Conservation (phyloP, 2,329 filamentous ascomycete species). For the Diaporthe sp. region DNA sequence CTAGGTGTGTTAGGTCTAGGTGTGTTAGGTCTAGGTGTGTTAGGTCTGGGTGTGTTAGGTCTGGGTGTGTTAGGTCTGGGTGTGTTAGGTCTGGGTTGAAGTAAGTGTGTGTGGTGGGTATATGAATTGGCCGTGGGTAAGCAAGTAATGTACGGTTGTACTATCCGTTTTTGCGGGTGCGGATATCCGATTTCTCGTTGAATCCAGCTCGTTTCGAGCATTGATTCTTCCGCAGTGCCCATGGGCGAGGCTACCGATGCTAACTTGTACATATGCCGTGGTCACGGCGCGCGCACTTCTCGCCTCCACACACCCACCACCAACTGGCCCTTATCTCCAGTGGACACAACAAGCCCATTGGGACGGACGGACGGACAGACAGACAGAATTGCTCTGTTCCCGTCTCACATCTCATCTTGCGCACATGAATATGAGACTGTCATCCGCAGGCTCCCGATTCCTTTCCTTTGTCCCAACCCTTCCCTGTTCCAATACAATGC, state of each 20-base stretch:
- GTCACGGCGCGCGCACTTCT: conserved; percentile 11
- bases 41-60: no score
- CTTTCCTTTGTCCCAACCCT: background rate
- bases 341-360: background rate
- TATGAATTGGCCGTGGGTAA: no score
- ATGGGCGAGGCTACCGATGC: background rate
- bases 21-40: no score
- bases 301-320: background rate
- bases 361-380: background rate
- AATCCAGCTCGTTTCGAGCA: background rate
- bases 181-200: background rate
- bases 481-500: background rate
- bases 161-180: no score
- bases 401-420: background rate
- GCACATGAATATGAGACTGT: conserved; percentile 3
- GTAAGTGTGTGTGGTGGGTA: no score
- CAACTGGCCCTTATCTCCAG: background rate
- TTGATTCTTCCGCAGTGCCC: conserved; percentile 9
- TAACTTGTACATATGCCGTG: conserved; percentile 19
- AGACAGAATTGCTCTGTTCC: background rate
- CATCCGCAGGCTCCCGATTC: background rate
- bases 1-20: no score
- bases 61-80: no score
- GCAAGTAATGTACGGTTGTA: no score
- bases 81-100: no score